Evolutionary conservation across 2,329 filamentous ascomycete species (phyloP), one percentile per base, ranked within the genome.

Genomic region (Pseudodiploospora longispora): DNA sequence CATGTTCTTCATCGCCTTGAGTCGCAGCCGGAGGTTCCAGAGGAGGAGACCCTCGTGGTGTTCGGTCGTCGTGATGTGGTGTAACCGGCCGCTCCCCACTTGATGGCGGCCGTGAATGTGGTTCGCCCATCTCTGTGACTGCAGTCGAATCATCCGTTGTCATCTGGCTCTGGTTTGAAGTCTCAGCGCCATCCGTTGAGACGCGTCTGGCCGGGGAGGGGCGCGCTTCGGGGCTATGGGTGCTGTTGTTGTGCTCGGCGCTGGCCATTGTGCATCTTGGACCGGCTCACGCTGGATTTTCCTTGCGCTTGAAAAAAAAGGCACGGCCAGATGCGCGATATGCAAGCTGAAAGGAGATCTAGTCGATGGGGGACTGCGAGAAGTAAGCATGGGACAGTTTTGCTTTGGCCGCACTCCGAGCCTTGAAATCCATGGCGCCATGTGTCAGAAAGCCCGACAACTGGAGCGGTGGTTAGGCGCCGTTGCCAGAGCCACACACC

Each of bases 231-330:
- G 46, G 35, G 27, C 42, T 39, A 36, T 47, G 27, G 42, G 46
- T 42, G 42, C 33, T 47, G 46, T 36, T 47, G 35, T 47, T 42
- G 19, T 19, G 19, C 44, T 47, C 46, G 42, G 27, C 42, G 39
- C 46, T 42, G 30, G 46, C 46, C 46, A 47, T 47, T 38, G 36
- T 45, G 42, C 46, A 47, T 47, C 38, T 47, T 47, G 46, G 38
- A 19, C 19, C 19, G 19, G 19, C 19, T 19, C 19, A 19, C 19
- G 19, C 19, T 19, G 40, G 28, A 30, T 41, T 19, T 29, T 27
- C n/a, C 10, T 10, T 28, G 30, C 31, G 27, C 10, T 27, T 29
- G 34, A 27, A 40, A 40, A 38, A 40, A 41, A 32, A 19, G 35
- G 29, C 19, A 9, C 4, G 30, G 5, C n/a, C n/a, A 19, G 19